phyloP scores from a whole-genome alignment of 2,329 filamentous ascomycete genomes.

The Trichoderma cornu-damae region DNA sequence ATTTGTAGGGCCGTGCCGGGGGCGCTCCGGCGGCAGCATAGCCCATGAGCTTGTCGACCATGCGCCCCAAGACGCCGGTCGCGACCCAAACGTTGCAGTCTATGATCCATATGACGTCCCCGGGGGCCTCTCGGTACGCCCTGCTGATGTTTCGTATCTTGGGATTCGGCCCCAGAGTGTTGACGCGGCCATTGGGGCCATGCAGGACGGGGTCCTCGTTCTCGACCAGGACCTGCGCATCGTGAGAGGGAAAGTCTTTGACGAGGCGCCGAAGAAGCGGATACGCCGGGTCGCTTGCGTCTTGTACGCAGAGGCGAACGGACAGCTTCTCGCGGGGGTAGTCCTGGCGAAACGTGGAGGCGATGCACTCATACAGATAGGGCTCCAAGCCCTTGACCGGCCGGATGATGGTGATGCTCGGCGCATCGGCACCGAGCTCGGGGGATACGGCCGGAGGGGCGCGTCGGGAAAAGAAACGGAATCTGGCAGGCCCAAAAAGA shows the following conservation, averaged over 20 bases:
- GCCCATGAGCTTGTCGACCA: conserved; percentile 84
- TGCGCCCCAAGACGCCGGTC: conserved; percentile 70
- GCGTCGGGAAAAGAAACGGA: conserved; percentile 48
- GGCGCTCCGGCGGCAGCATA: conserved; percentile 44
- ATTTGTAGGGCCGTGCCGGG: conserved; percentile 65
- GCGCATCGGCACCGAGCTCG: conserved; percentile 50
- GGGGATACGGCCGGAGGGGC: conserved; percentile 49
- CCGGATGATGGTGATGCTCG: conserved; percentile 83
- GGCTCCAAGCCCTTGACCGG: conserved; percentile 92
- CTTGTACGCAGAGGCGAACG: conserved; percentile 76
- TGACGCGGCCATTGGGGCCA: conserved; percentile 43
- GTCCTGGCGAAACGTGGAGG: conserved; percentile 74
- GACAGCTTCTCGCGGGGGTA: conserved; percentile 75
- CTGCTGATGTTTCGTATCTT: conserved; percentile 96
- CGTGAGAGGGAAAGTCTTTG: conserved; percentile 63
- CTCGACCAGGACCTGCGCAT: conserved; percentile 73
- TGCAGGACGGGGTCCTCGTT: conserved; percentile 70
- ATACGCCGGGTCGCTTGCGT: conserved; percentile 68
- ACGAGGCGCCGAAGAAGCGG: conserved; percentile 67
- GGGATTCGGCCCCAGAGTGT: conserved; percentile 84
- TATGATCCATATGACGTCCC: conserved; percentile 87
- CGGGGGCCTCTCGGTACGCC: conserved; percentile 81
- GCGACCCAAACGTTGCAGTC: conserved; percentile 96
- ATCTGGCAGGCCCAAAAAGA: conserved; percentile 34
- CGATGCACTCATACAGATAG: conserved; percentile 85